A percentile compares a stretch with the other conserved stretches of the same genome.
Evolutionary conservation across 495 filamentous ascomycete species (phyloP).

Genomic region (Rusavskia elegans): DNA sequence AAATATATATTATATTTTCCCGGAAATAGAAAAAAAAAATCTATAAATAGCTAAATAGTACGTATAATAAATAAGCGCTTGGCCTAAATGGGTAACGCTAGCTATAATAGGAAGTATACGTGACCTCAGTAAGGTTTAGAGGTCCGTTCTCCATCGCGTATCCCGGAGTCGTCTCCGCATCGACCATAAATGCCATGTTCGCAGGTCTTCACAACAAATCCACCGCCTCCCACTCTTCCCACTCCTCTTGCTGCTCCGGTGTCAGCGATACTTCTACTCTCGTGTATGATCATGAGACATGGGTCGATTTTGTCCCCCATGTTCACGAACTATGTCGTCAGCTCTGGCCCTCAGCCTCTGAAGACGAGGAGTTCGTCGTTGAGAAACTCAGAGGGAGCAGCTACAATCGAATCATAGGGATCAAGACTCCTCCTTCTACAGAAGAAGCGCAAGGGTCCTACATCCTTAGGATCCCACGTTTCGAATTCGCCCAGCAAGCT

Average conservation of each 20-base stretch:
- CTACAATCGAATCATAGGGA: constrained; percentile 1
- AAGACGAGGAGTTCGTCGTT: not conserved
- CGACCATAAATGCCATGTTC: no score
- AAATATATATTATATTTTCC: no score
- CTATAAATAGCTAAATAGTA: no score
- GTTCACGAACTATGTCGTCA: not conserved
- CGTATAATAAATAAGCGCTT: no score
- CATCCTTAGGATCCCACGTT: not conserved
- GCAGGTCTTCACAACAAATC: no score
- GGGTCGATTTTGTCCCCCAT: not conserved
- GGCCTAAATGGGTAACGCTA: no score
- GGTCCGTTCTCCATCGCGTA: no score
- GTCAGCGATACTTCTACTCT: not conserved
- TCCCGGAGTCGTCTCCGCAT: no score
- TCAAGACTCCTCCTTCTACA: not conserved
- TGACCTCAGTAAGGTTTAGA: no score
- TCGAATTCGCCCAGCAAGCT: not conserved
- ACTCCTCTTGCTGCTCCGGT: not conserved
- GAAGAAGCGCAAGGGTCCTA: not conserved
- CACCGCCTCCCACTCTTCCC: no score
- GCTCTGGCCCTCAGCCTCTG: not conserved
- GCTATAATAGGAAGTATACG: no score
- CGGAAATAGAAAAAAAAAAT: no score
- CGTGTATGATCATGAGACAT: not conserved
- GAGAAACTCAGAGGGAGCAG: not conserved